Base-by-base conservation (phyloP, 164 flowering plant genomes). In the Tinospora cordifolia region DNA sequence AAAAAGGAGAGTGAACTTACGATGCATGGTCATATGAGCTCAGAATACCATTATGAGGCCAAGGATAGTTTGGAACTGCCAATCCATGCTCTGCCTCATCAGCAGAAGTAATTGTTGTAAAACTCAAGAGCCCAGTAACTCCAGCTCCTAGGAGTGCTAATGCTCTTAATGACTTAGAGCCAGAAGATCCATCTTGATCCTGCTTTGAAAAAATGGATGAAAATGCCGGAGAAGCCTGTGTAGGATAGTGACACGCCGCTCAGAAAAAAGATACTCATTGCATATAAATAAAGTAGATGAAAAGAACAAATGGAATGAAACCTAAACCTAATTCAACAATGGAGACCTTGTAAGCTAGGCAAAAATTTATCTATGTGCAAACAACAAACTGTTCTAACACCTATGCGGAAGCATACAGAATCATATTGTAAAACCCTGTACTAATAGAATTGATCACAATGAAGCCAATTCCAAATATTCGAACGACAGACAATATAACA, bases 81-180 rank as follows among this genome's bases (percentile, higher is more conserved):
- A 93, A 81, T 26, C 98, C 97, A 85, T 93, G 96, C 71, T 93
- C 98, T 41, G 98, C 96, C 79, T 93, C 98, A 85, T 93, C 97
- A 71, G 94, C 90, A 78, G 90, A 84, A 44, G 97, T 87, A 13
- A 87, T 38, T 39, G 88, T 80, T 57, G 86, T 79, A 77, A 88
- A 90, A 82, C 96, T 72, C 65, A 93, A 58, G 58, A 91, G 73
- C 66, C 94, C 95, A 25, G 97, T 77, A 74, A 87, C 87, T 72
- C 96, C 94, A 21, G 94, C 94, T 70, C 98, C 98, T 73, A 91
- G 71, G 22, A 91, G 84, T 26, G 91, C 96, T 75, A 90, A 68
- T 25, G 86, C 89, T 74, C 88, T 84, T 17, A 89, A 71, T n/a
- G 92, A 84, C 71, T 83, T 84, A 36, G 69, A 24, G 65, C 87